phyloP scores from a whole-genome alignment of 805 yeast genomes.

The Candida ortonii region DNA sequence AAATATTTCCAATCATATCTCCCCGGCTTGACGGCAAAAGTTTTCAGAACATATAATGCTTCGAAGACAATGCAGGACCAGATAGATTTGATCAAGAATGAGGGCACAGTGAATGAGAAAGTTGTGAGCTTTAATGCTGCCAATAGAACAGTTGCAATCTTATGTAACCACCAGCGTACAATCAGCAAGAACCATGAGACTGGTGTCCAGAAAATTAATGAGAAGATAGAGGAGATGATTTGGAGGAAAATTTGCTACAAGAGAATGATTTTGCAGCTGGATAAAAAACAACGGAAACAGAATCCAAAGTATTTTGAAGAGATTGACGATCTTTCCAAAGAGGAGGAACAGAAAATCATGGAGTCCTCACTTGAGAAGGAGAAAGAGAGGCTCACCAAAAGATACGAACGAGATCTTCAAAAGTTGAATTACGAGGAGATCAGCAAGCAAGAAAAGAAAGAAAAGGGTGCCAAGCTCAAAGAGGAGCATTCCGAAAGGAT shows the following conservation, averaged over 20 bases:
- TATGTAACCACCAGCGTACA: slow-evolving; percentile 96
- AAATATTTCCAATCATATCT: slow-evolving; percentile 84
- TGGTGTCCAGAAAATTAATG: slow-evolving; percentile 74
- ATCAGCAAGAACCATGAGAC: slow-evolving; percentile 82
- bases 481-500: slow-evolving; percentile 56
- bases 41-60: slow-evolving; percentile 95
- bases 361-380: slow-evolving; percentile 61
- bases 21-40: slow-evolving; percentile 94
- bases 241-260: slow-evolving; percentile 82
- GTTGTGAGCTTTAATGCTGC: slow-evolving; percentile 90
- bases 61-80: slow-evolving; percentile 97
- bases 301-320: slow-evolving; percentile 63
- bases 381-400: slow-evolving; percentile 58
- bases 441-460: slow-evolving; percentile 49
- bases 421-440: slow-evolving; percentile 61
- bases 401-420: slow-evolving; percentile 74
- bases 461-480: slow-evolving; percentile 47
- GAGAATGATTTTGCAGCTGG: slow-evolving; percentile 65
- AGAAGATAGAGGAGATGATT: slow-evolving; percentile 70
- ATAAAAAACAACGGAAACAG: slow-evolving; percentile 48
- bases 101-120: slow-evolving; percentile 85
- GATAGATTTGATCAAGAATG: slow-evolving; percentile 76
- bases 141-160: slow-evolving; percentile 88
- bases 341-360: slow-evolving; percentile 60
- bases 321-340: slow-evolving; percentile 61